Base-by-base conservation (phyloP, 345 rosid genomes). In the Excoecaria agallocha region DNA sequence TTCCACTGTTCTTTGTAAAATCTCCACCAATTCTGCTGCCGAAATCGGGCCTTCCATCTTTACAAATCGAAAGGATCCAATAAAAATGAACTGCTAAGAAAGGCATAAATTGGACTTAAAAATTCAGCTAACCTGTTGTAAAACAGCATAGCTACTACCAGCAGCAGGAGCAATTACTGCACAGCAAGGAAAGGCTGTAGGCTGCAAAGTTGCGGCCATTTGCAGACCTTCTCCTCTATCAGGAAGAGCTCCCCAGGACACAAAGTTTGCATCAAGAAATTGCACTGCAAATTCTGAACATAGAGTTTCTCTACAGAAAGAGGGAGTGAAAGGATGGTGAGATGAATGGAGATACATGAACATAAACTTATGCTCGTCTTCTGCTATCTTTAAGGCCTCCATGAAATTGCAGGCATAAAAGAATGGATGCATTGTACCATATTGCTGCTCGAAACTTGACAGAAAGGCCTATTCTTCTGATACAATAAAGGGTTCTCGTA, bases 21-120 rank as follows among this genome's bases (percentile, higher is more conserved):
- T 41, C 45, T 41, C 45, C 45, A 41, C 8, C 45, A 41, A 41
- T 41, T 41, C 45, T 41, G 45, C 45, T 22, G 89, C 84, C 16
- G 87, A 85, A 66, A 86, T 78, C 12, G 93, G 89, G 7, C 88
- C 88, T 77, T 89, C 91, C 61, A 87, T 84, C 93, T 89, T 56
- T 30, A 43, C 66, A 10, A 43, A 6, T 8, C 7, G 8, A 43
- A 5, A 74, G 3, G 61, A 60, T 51, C 12, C 50, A 1, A 17
- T 16, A 73, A n/a, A n/a, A n/a, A n/a, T n/a, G n/a, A n/a, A n/a
- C n/a, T n/a, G 48, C 1, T 43, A 43, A 43, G n/a, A n/a, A 5
- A 20, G 57, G 17, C 4, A 45, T 65, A 17, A 30, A 51, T 16
- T 3, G 8, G 46, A 5, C 52, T 45, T 49, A 8, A 24, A 59